Conservation (phyloP, 306 rosid species). For the Quercus suber region DNA sequence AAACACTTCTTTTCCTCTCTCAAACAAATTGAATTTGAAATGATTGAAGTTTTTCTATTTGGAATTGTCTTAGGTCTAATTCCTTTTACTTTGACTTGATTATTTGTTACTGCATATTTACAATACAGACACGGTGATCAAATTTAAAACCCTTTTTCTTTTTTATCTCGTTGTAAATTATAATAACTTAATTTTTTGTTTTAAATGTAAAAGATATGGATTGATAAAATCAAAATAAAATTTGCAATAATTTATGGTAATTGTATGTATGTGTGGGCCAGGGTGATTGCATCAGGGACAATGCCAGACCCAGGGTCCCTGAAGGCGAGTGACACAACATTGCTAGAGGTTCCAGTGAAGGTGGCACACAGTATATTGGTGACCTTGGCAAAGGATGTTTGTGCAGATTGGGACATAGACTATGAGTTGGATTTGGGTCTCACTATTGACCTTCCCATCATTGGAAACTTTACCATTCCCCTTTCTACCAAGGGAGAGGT, state of each 20-base stretch:
- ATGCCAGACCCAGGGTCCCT: slow-evolving; percentile 54
- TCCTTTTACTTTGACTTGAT: too few species aligned
- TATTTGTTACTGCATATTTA: too few species aligned
- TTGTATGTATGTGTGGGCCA: neutral
- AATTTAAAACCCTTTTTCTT: too few species aligned
- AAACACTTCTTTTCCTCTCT: too few species aligned
- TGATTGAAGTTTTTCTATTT: too few species aligned
- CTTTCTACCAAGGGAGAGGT: slow-evolving; percentile 71
- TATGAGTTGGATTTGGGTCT: slow-evolving; percentile 62
- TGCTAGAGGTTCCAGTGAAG: slow-evolving; percentile 64
- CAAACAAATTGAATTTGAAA: too few species aligned
- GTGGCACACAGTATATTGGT: slow-evolving; percentile 63
- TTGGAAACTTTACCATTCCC: slow-evolving; percentile 77
- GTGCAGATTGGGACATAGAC: slow-evolving; percentile 89
- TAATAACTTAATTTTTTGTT: too few species aligned
- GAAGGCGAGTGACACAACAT: slow-evolving; percentile 26
- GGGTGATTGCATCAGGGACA: slow-evolving; percentile 44
- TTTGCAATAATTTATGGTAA: neutral
- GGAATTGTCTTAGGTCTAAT: too few species aligned
- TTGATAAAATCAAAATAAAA: neutral
- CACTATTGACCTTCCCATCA: slow-evolving; percentile 59
- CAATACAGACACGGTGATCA: too few species aligned
- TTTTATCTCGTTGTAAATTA: too few species aligned
- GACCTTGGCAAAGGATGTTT: slow-evolving; percentile 65
- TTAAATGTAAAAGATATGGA: too few species aligned